Conservation (phyloP, 75 land plant species). For the Larix kaempferi region DNA sequence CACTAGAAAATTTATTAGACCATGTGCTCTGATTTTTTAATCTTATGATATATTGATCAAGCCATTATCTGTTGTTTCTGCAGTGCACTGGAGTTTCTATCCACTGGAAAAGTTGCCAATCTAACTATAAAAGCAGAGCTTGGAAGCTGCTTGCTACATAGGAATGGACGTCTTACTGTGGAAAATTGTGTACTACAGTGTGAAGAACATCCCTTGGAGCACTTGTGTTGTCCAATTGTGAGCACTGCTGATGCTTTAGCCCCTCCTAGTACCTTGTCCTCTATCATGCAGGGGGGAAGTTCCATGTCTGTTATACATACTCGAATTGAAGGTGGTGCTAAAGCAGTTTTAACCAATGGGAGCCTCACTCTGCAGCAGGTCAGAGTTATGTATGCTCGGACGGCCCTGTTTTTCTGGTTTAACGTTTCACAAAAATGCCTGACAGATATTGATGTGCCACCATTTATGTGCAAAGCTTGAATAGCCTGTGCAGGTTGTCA, state of each 20-base stretch:
- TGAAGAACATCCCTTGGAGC: slow-evolving; percentile 85
- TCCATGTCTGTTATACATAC: slow-evolving; percentile 74
- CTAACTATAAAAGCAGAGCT: slow-evolving; percentile 89
- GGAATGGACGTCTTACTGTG: slow-evolving; percentile 77
- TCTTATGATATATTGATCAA: background rate
- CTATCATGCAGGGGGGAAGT: slow-evolving; percentile 24
- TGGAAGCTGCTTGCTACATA: slow-evolving; percentile 93
- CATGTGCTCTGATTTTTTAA: background rate
- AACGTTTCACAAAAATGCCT: slow-evolving; percentile 38
- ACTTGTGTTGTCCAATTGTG: slow-evolving; percentile 80
- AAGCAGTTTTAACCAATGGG: slow-evolving; percentile 76
- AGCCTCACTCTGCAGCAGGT: slow-evolving; percentile 76
- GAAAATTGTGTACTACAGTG: slow-evolving; percentile 89
- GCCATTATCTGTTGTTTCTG: slow-evolving; percentile 5
- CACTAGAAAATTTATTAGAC: background rate
- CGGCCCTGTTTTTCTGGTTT: slow-evolving; percentile 93
- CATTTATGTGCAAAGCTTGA: slow-evolving; percentile 4
- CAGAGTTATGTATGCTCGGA: slow-evolving; percentile 74
- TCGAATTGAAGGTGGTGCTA: slow-evolving; percentile 90
- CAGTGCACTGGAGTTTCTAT: slow-evolving; percentile 91
- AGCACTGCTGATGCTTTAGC: slow-evolving; percentile 60
- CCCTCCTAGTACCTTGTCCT: slow-evolving; percentile 1
- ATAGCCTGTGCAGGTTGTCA: too few relatives aligned
- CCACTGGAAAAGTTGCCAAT: slow-evolving; percentile 86
- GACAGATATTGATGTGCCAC: slow-evolving; percentile 2